Base-by-base conservation (phyloP, 192 early-diverging fungal species). In the Coemansia sp. region DNA sequence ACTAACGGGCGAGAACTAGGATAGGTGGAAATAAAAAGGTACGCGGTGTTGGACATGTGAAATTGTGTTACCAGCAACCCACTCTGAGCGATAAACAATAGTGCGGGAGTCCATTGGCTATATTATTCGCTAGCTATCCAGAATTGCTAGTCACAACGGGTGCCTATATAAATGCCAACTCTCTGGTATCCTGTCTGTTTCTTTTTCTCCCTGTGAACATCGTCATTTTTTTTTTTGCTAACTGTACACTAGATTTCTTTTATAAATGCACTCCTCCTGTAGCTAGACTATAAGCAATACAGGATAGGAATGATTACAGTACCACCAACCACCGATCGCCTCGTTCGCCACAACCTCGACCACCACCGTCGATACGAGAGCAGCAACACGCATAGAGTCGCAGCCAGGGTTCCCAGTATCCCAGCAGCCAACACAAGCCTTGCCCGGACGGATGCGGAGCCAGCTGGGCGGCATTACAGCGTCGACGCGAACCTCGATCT, bases 401-500 rank as follows among this genome's bases (percentile, higher is more conserved):
- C n/a, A n/a, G n/a, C n/a, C n/a, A 19, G 24, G 16, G 25, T 14
- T 16, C 16, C 16, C 16, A 24, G 9, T 28, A 16, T 27, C 2
- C 48, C 6, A 4, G 27, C 14, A 21, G 28, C 18, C 28, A 14
- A 31, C 19, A 18, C 28, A 3, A 19, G 10, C n/a, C 6, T 52
- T 52, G 5, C 21, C 18, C 6, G 21, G 23, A 24, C 28, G 30
- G 50, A 29, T 2, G 9, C 30, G 2, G 50, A 52, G 18, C 12
- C 30, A 18, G 31, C 29, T 5, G 2, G n/a, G 1, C 50, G 44
- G 16, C 32, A 63, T 46, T 23, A 35, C 24, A 71, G 68, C 35
- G 33, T 62, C 5, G 58, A 49, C 9, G 31, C 59, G 5, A 50
- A 58, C 40, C 28, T 49, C 21, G 58, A 67, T 38, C 32, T 78